Percentiles rank a stretch among this genome's conserved stretches.
These are phyloP conservation scores for Lodderomyces elongisporus DNA, from an alignment of 1,139 yeast species.

Conservation along the genomic window DNA sequence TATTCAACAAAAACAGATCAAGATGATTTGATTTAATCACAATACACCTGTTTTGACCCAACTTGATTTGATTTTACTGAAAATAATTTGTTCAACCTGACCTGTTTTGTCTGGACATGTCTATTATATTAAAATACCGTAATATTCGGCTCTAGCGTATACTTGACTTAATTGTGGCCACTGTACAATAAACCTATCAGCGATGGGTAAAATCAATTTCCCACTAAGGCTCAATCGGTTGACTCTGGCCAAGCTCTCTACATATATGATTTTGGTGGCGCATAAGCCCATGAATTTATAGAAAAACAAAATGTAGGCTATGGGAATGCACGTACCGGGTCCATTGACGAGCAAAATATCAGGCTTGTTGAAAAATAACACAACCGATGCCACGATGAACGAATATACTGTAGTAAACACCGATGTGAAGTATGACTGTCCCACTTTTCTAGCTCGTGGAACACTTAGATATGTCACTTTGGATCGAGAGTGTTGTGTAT, in stretches of 20 bases:
- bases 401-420: constrained; percentile 47
- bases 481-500: not conserved
- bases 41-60: not conserved
- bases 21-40: too few relatives aligned
- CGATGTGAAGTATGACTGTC: constrained; percentile 55
- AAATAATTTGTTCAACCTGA: not conserved
- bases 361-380: constrained; percentile 32
- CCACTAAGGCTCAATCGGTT: constrained; percentile 74
- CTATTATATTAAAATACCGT: constrained; percentile 59
- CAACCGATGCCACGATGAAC: constrained; percentile 23
- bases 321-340: constrained; percentile 87
- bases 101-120: not conserved
- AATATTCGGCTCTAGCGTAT: constrained; percentile 65
- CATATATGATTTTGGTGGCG: constrained; percentile 60
- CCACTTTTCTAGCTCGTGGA: constrained; percentile 75
- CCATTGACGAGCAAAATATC: constrained; percentile 72
- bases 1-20: too few relatives aligned
- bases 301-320: constrained; percentile 57
- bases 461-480: constrained; percentile 31
- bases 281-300: constrained; percentile 51
- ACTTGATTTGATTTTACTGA: not conserved
- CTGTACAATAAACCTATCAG: constrained; percentile 80
- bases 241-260: constrained; percentile 90
- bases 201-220: constrained; percentile 56
- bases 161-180: constrained; percentile 64